Evolutionary conservation across 805 yeast species (phyloP), one percentile per base, ranked within the genome.

Genomic region (Teunomyces cretensis): DNA sequence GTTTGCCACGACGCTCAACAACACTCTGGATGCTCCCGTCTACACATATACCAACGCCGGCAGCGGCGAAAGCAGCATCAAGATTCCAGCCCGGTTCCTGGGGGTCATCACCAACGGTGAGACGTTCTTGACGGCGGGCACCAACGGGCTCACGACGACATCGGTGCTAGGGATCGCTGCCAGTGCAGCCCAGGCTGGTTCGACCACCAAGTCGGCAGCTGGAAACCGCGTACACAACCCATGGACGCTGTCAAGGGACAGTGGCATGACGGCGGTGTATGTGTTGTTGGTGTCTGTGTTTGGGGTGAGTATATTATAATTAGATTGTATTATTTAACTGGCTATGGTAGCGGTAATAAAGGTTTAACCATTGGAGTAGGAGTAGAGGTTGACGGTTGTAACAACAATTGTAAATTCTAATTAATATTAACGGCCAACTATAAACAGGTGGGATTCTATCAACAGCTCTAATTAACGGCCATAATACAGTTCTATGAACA

Each of bases 1-100:
- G 14, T 79, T 73, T 53, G 84, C 84, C 0, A 61, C 61, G 22
- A 62, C 64, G 11, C 60, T 64, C 22, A 55, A 53, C 6, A 55
- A 8, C 42, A 57, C 60, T 6, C 22, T 16, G 24, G 22, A 12
- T n/a, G 5, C 13, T 14, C 28, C 27, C 12, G 6, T 32, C 14
- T 12, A 55, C 57, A 9, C 53, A 33, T 14, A 49, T 57, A 28
- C 66, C 56, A 28, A 53, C 53, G 24, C 49, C 56, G 36, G 60
- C 56, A 11, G 50, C 49, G 14, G 52, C 52, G 32, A 48, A 54
- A 16, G 53, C 13, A 26, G 42, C 11, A 39, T 40, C 19, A 46
- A 48, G 13, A 48, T 62, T 7, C 70, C 70, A 1, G 57, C 65
- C 6, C 52, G 61, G 24, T 53, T 66, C 28, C 52, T 63, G 11